Conservation (phyloP, 305 asterid genomes). For the Fraxinus angustifolia region DNA sequence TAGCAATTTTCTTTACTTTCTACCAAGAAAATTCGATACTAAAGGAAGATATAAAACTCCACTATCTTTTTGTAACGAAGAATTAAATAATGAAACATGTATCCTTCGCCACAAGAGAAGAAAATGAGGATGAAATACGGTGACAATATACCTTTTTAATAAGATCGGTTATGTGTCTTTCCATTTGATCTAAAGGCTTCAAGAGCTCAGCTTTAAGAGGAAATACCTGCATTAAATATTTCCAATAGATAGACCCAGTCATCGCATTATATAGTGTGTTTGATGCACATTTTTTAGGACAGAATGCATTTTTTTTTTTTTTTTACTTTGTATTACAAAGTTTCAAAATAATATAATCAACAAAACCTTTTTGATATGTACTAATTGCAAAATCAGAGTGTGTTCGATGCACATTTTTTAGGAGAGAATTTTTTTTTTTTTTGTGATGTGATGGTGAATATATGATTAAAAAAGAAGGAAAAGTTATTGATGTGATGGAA, state of each 20-base stretch:
- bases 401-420: no score
- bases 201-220: slow-evolving; percentile 87
- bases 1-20: slow-evolving; percentile 14
- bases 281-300: no score
- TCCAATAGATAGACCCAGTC: slow-evolving; percentile 8
- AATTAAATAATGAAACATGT: not conserved
- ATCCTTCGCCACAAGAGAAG: slow-evolving; percentile 1
- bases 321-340: no score
- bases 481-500: no score
- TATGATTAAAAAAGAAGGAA: no score
- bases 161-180: slow-evolving; percentile 88
- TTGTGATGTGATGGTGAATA: no score
- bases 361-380: no score
- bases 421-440: no score
- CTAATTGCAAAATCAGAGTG: no score
- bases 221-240: slow-evolving; percentile 58
- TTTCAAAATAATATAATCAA: no score
- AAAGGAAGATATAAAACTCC: not conserved
- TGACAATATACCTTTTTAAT: slow-evolving; percentile 58
- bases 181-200: slow-evolving; percentile 82
- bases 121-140: slow-evolving; percentile 12
- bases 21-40: not conserved
- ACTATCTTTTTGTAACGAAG: slow-evolving; percentile 18
- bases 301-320: no score
- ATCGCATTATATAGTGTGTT: not conserved